Percentiles rank a stretch among this genome's conserved stretches.
phyloP scores from a whole-genome alignment of 2,329 filamentous ascomycete genomes.

The Graphiopsis chlorocephala region DNA sequence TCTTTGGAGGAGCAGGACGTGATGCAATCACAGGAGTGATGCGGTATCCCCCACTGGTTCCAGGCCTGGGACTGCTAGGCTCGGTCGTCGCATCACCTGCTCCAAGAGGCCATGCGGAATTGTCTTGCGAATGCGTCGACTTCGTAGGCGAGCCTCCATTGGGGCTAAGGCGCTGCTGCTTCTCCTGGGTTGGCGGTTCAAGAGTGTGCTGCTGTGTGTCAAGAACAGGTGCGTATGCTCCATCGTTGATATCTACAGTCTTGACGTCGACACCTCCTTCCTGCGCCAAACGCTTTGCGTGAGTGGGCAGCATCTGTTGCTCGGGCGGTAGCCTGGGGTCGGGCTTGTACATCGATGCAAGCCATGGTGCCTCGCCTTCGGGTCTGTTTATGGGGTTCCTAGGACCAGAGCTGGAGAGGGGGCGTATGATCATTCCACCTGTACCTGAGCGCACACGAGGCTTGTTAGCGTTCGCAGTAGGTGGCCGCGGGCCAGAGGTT shows the following conservation, averaged over 20 bases:
- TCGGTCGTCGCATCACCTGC: slow-evolving; percentile 25
- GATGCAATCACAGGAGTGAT: slow-evolving; percentile 45
- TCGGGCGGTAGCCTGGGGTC: slow-evolving; percentile 92
- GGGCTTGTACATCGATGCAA: slow-evolving; percentile 90
- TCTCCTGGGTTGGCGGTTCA: background rate
- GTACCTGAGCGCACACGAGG: slow-evolving; percentile 15
- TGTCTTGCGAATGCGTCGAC: slow-evolving; percentile 9
- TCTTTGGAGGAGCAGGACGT: slow-evolving; percentile 25
- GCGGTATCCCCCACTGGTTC: slow-evolving; percentile 47
- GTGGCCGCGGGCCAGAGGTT: slow-evolving; percentile 10
- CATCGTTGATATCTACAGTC: slow-evolving; percentile 50
- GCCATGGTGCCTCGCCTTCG: slow-evolving; percentile 94
- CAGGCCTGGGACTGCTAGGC: slow-evolving; percentile 31
- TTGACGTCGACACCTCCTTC: slow-evolving; percentile 94
- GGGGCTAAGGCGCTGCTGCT: slow-evolving; percentile 1
- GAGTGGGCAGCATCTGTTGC: slow-evolving; percentile 90
- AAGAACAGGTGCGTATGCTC: background rate
- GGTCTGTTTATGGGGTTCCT: slow-evolving; percentile 68
- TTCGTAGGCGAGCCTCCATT: slow-evolving; percentile 33
- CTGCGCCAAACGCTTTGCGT: slow-evolving; percentile 85
- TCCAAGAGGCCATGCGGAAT: slow-evolving; percentile 27
- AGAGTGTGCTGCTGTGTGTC: background rate
- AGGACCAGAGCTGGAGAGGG: slow-evolving; percentile 33
- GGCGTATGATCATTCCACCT: slow-evolving; percentile 14
- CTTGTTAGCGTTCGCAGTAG: slow-evolving; percentile 1